Evolutionary conservation across 805 yeast species (phyloP).

Genomic region (Komagataella kurtzmanii): DNA sequence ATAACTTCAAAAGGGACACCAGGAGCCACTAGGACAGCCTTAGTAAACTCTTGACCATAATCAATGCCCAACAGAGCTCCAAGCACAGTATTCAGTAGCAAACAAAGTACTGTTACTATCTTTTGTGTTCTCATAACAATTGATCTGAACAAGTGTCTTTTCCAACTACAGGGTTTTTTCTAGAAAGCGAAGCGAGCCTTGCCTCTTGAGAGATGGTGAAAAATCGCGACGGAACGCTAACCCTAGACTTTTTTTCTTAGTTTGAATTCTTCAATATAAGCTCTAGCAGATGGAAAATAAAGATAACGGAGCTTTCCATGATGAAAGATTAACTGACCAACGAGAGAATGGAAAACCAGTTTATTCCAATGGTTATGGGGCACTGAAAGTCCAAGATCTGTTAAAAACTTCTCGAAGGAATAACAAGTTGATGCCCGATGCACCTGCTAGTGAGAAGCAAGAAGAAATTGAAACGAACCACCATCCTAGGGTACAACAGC

Average conservation of each 20-base stretch:
- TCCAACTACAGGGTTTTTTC: background rate
- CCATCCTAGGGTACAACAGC: conserved; percentile 3
- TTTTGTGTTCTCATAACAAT: background rate
- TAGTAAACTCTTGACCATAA: conserved; percentile 76
- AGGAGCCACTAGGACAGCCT: conserved; percentile 84
- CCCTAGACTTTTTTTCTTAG: background rate
- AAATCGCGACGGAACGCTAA: background rate
- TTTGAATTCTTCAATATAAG: no score
- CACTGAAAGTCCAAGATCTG: background rate
- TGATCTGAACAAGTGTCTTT: background rate
- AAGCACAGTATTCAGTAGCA: conserved; percentile 6
- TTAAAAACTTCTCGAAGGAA: background rate
- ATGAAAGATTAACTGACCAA: background rate
- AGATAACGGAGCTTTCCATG: background rate
- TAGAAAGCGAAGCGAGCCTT: conserved; percentile 1
- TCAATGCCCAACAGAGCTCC: conserved; percentile 82
- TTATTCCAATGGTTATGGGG: background rate
- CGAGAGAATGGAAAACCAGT: background rate
- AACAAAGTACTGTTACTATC: background rate
- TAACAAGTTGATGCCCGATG: background rate
- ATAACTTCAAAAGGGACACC: conserved; percentile 80
- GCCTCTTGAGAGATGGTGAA: background rate
- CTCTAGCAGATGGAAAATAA: background rate
- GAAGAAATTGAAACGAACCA: conserved; percentile 2
- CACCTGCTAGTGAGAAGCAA: background rate